phyloP scores from a whole-genome alignment of 2,329 filamentous ascomycete species.

The Elsinoe ampelina region DNA sequence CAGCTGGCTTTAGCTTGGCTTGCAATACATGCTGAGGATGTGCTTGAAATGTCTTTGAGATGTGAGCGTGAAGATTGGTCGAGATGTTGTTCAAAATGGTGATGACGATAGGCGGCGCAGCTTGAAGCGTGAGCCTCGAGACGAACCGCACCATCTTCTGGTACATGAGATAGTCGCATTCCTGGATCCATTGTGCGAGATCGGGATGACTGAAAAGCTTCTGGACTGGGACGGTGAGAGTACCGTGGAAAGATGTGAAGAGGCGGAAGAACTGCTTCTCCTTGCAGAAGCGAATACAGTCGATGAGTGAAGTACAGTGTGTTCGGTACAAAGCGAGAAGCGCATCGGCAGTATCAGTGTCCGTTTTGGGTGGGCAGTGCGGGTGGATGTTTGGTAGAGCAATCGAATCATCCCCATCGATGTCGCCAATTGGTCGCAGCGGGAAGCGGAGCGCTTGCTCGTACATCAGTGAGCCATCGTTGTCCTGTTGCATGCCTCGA shows the following conservation, averaged over 20 bases:
- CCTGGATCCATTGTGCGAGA: conserved; percentile 84
- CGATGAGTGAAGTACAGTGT: conserved; percentile 89
- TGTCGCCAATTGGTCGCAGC: conserved; percentile 45
- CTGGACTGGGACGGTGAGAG: conserved; percentile 90
- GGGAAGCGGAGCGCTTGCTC: conserved; percentile 56
- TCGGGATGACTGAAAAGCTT: conserved; percentile 76
- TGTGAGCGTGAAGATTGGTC: conserved; percentile 67
- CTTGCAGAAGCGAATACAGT: conserved; percentile 91
- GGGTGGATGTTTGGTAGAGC: conserved; percentile 75
- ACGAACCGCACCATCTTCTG: conserved; percentile 94
- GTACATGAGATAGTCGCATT: conserved; percentile 92
- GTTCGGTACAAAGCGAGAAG: conserved; percentile 82
- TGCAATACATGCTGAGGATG: conserved; percentile 77
- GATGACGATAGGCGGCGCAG: conserved; percentile 78
- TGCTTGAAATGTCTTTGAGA: conserved; percentile 73
- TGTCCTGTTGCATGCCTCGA: conserved; percentile 32
- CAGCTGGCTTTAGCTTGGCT: conserved; percentile 80
- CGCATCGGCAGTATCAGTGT: conserved; percentile 77
- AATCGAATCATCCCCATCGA: conserved; percentile 60
- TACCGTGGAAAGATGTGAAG: conserved; percentile 91
- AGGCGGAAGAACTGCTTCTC: conserved; percentile 95
- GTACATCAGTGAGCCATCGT: conserved; percentile 43
- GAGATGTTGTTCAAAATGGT: conserved; percentile 83
- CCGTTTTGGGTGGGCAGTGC: conserved; percentile 72
- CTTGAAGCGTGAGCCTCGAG: conserved; percentile 78